Evolutionary conservation across 345 rosid genomes (phyloP).

Genomic region (Citrus trifoliata): DNA sequence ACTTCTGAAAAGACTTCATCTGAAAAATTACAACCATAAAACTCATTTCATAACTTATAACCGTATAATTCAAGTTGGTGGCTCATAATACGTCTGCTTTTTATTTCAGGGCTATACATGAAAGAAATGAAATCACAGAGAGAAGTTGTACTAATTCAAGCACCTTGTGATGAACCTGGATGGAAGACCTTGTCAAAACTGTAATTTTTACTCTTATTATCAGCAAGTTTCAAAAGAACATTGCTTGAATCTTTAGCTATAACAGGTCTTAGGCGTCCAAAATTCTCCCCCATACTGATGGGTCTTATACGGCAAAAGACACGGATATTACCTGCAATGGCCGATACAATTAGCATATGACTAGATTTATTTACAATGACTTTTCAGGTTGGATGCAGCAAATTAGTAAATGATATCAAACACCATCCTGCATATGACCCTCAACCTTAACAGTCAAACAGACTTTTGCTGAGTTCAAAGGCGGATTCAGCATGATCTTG

Average conservation of each 20-base stretch:
- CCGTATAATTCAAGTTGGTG: background rate
- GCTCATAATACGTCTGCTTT: background rate
- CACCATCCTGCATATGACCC: background rate
- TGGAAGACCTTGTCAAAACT: slow-evolving; percentile 64
- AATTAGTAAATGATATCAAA: background rate
- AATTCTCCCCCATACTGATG: slow-evolving; percentile 24
- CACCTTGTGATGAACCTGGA: slow-evolving; percentile 73
- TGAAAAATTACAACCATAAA: slow-evolving; percentile 28
- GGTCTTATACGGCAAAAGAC: slow-evolving; percentile 81
- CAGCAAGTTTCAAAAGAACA: slow-evolving; percentile 39
- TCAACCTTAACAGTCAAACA: background rate
- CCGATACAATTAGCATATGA: background rate
- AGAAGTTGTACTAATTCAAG: background rate
- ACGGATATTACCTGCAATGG: slow-evolving; percentile 61
- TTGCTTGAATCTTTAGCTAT: slow-evolving; percentile 46
- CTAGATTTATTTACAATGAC: background rate
- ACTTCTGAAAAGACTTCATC: slow-evolving; percentile 78
- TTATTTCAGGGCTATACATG: background rate
- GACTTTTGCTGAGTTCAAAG: background rate
- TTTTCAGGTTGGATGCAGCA: background rate
- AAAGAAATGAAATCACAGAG: background rate
- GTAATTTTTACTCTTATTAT: slow-evolving; percentile 47
- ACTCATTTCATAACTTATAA: slow-evolving; percentile 4
- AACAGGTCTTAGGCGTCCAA: slow-evolving; percentile 31
- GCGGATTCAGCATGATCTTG: background rate